phyloP scores from a whole-genome alignment of 495 filamentous ascomycete species.

The Aspergillus incahuasiensis region DNA sequence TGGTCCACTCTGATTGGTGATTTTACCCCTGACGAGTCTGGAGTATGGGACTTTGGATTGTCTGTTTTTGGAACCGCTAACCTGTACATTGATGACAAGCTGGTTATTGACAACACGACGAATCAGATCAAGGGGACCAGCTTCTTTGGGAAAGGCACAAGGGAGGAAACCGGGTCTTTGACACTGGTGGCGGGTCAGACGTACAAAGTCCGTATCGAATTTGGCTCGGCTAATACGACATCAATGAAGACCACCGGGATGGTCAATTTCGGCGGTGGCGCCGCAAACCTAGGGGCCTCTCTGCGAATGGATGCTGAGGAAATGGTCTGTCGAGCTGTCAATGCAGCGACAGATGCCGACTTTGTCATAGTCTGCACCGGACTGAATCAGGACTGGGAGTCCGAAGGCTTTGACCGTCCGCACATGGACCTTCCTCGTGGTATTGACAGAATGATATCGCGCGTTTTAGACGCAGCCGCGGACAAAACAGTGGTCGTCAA shows the following conservation, averaged over 20 bases:
- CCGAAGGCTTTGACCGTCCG: slow-evolving; percentile 73
- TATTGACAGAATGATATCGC: slow-evolving; percentile 60
- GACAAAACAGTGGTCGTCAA: slow-evolving; percentile 65
- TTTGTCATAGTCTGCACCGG: slow-evolving; percentile 71
- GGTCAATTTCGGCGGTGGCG: slow-evolving; percentile 54
- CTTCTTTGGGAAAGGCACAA: slow-evolving; percentile 54
- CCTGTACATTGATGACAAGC: slow-evolving; percentile 59
- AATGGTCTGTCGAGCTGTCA: slow-evolving; percentile 58
- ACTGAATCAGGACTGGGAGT: slow-evolving; percentile 78
- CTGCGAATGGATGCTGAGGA: slow-evolving; percentile 59
- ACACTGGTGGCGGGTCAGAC: slow-evolving; percentile 47
- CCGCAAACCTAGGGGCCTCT: slow-evolving; percentile 67
- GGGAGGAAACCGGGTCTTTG: slow-evolving; percentile 52
- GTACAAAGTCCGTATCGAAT: slow-evolving; percentile 55
- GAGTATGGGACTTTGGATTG: slow-evolving; percentile 65
- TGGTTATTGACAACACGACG: slow-evolving; percentile 60
- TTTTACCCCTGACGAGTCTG: slow-evolving; percentile 50
- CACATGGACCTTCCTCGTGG: slow-evolving; percentile 69
- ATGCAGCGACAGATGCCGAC: slow-evolving; percentile 56
- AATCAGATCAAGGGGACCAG: slow-evolving; percentile 51
- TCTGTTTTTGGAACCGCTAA: slow-evolving; percentile 66
- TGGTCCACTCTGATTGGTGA: slow-evolving; percentile 49
- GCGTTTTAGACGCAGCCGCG: slow-evolving; percentile 61
- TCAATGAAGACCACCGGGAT: slow-evolving; percentile 43
- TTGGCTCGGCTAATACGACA: slow-evolving; percentile 54